Evolutionary conservation across 768 basidiomycete species (phyloP), one percentile per base, ranked within the genome.

Genomic region (Rhodotorula sphaerocarpa): DNA sequence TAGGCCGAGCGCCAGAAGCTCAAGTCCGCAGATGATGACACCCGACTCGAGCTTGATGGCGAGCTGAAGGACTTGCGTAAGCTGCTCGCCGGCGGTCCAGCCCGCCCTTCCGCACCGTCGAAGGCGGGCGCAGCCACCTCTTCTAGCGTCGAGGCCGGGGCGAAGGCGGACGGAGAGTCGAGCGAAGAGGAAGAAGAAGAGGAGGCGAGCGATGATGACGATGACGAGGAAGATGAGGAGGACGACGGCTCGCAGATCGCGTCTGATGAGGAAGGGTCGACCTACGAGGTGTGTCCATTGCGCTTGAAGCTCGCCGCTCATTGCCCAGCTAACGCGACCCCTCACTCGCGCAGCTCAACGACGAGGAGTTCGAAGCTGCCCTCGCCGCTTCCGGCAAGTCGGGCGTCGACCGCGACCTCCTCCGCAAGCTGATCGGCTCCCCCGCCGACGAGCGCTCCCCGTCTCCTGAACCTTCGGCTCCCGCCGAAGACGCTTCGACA

Each of bases 1-100:
- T 61, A 97, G 93, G 76, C 87, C 56, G 83, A 82, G 66, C 80
- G 93, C n/a, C 92, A 96, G 80, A 80, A 86, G 72, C 86, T 90
- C 75, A 83, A 84, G 65, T 88, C 91, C 70, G 79, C 86, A 70
- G 90, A 87, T 69, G 88, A 90, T 28, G 85, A 84, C 65, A 79
- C 90, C 20, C 87, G 93, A 47, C 84, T 87, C 65, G 82, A 88
- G 74, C 83, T 99, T 45, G 95, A 99, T 75, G 80, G 86, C 58
- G 87, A 90, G 70, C 87, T 96, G 64, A 84, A 86, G 65, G 80
- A 85, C 28, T 79, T 99, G 14, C 86, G 86, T 53, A 80, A 81
- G 47, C 75, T 97, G 7, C 81, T 96, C 28, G 50, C 63, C 28
- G 55, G 71, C 63, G 41, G 63, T 30, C 45, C 58, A 30, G 30